A percentile compares a stretch with the other conserved stretches of the same genome.
phyloP scores from a whole-genome alignment of 75 land plant genomes.

The Pinus taeda region DNA sequence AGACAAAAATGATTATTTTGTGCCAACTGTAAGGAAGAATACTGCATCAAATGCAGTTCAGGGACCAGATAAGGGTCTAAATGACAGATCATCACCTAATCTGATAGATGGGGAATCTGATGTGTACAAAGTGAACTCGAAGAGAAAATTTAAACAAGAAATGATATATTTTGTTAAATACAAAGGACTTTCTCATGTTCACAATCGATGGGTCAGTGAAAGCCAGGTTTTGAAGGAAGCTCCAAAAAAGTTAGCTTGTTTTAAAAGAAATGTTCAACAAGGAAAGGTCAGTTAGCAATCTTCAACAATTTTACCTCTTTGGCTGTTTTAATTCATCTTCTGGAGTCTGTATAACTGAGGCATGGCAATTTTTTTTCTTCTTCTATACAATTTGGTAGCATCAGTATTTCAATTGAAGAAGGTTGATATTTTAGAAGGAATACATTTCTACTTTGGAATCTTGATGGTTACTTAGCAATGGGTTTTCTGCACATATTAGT shows the following conservation, averaged over 20 bases:
- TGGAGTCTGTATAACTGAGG: background rate
- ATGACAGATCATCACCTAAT: background rate
- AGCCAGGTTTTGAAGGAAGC: slow-evolving; percentile 39
- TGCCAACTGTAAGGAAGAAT: background rate
- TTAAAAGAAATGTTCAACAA: slow-evolving; percentile 36
- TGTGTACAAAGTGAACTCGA: background rate
- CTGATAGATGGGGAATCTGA: background rate
- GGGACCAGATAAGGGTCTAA: background rate
- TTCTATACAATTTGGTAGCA: background rate
- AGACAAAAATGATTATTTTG: background rate
- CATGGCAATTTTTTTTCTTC: background rate
- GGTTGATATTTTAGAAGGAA: background rate
- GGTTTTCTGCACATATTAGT: background rate
- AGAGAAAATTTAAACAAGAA: background rate
- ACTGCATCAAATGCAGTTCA: background rate
- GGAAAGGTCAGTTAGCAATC: slow-evolving; percentile 30
- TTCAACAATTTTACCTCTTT: background rate
- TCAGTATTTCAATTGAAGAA: background rate
- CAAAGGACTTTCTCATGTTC: slow-evolving; percentile 68
- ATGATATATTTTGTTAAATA: slow-evolving; percentile 74
- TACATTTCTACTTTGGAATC: background rate
- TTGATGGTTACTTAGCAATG: background rate
- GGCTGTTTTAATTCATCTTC: background rate
- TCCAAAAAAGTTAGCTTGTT: slow-evolving; percentile 39
- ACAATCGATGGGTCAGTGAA: slow-evolving; percentile 70